Conservation (phyloP, 73 alveolate genomes). For the Paramecium pentaurelia region DNA sequence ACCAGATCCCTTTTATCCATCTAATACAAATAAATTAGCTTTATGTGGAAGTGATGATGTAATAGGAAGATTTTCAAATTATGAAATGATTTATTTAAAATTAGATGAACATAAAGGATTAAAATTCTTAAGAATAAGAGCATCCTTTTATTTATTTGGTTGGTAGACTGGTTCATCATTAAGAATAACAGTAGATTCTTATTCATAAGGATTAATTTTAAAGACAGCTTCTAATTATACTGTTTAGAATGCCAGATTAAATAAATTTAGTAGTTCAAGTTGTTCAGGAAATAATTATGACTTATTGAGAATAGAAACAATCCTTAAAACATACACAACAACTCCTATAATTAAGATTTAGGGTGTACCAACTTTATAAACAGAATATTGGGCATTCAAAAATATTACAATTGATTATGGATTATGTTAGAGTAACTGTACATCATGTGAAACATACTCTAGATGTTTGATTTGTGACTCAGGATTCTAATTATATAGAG, state of each 20-base stretch:
- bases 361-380: background rate
- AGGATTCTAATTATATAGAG: background rate
- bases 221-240: background rate
- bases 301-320: background rate
- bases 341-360: background rate
- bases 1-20: background rate
- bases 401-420: background rate
- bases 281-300: background rate
- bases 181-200: background rate
- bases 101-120: background rate
- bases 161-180: background rate
- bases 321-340: background rate
- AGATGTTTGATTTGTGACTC: background rate
- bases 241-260: background rate
- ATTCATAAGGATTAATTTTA: background rate
- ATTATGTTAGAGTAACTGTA: background rate
- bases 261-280: background rate
- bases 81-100: background rate
- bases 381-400: background rate
- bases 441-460: background rate
- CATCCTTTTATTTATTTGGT: background rate
- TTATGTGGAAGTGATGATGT: background rate
- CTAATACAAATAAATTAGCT: background rate
- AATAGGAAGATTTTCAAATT: background rate
- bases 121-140: background rate